Conservation (phyloP, 768 basidiomycete species). For the Podaxis sp. region DNA sequence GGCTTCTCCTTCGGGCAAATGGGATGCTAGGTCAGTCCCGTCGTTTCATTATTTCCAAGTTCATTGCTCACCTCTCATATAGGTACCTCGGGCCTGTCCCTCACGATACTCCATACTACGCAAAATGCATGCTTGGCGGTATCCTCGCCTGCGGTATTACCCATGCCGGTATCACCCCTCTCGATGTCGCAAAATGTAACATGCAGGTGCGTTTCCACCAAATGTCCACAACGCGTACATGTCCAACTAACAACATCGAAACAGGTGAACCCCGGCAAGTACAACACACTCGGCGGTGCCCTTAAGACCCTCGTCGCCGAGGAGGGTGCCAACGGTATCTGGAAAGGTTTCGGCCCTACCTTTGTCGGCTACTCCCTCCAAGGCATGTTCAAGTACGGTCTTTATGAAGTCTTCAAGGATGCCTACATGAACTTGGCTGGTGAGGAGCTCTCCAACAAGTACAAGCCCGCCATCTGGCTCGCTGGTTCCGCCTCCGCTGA, state of each 20-base stretch:
- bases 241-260: neutral
- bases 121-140: slow-evolving; percentile 88
- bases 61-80: slow-evolving; percentile 10
- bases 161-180: slow-evolving; percentile 82
- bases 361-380: slow-evolving; percentile 92
- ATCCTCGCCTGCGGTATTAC: slow-evolving; percentile 83
- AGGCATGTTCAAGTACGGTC: slow-evolving; percentile 98
- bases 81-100: slow-evolving; percentile 71
- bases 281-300: slow-evolving; percentile 58
- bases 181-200: slow-evolving; percentile 89
- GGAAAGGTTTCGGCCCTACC: slow-evolving; percentile 95
- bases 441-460: slow-evolving; percentile 71
- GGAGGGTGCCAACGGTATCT: slow-evolving; percentile 81
- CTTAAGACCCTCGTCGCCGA: slow-evolving; percentile 67
- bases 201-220: slow-evolving; percentile 61
- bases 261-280: slow-evolving; percentile 75
- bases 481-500: slow-evolving; percentile 93
- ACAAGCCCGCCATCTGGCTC: slow-evolving; percentile 91
- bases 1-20: slow-evolving; percentile 45
- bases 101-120: slow-evolving; percentile 72
- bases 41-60: slow-evolving; percentile 1
- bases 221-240: neutral
- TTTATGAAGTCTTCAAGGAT: slow-evolving; percentile 97
- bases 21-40: slow-evolving; percentile 62
- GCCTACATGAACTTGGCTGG: slow-evolving; percentile 85